Evolutionary conservation across 306 rosid species (phyloP), one percentile per base, ranked within the genome.

Genomic region (Malus sylvestris): DNA sequence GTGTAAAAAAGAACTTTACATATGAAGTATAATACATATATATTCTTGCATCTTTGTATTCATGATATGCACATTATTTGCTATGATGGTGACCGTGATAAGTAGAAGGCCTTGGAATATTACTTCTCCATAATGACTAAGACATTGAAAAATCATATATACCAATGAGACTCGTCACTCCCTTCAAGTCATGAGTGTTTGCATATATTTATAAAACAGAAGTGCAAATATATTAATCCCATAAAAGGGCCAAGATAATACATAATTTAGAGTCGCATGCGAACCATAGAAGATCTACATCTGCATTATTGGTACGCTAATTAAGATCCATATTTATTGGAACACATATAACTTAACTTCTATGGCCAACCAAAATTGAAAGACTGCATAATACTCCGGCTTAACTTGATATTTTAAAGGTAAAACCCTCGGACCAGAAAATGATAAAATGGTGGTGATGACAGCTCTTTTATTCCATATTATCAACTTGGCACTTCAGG

Each of bases 401-500:
- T 76, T 12, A 1, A 33, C 22, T 57, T 58, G 69, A 77, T 44
- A 61, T 12, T 58, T 58, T 2, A 7, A 44, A 58, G 75, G 69
- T 29, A 62, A 58, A 77, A 60, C 19, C 22, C 30, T 15, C 22
- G 65, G 57, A 35, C 68, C 68, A 60, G 30, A 74, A 29, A 45
- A 62, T 74, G 70, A 63, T 59, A 20, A 30, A 70, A 49, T 14
- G 67, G 22, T 51, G 59, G 15, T n/a, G n/a, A 6, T 22, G n/a
- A 30, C 12, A 49, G 15, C 22, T 38, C 14, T 51, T 51, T 70
- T 35, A 70, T 52, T 70, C n/a, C 40, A 16, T 35, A 44, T 13
- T 8, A 74, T 80, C 78, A 57, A 59, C 65, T 74, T 11, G 25
- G 32, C 74, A 22, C 27, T 68, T 64, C 75, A 66, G 63, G 8